Evolutionary conservation across 2,329 filamentous ascomycete species (phyloP).

Genomic region (Alternaria incomplexa): DNA sequence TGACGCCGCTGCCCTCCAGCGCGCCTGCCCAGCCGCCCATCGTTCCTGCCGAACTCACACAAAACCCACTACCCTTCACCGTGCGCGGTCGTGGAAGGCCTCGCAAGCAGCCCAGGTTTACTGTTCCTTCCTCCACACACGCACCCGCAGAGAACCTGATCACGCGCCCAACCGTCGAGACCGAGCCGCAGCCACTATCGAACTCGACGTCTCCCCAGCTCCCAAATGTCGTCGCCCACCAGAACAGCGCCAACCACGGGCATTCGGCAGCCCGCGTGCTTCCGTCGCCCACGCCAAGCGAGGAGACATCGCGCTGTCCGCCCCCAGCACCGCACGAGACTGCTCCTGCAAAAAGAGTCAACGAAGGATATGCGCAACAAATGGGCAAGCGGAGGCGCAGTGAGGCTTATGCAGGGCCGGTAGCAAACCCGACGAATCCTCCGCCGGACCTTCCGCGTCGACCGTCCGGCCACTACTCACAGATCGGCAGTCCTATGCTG

Average conservation of each 20-base stretch:
- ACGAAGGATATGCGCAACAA: not conserved
- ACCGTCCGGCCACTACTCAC: constrained; percentile 2
- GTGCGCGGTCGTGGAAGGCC: constrained; percentile 17
- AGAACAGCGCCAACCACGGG: not conserved
- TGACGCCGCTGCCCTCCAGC: constrained; percentile 16
- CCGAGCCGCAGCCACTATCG: constrained; percentile 27
- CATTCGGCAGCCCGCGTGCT: constrained; percentile 50
- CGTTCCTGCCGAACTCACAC: not conserved
- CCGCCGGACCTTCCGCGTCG: not conserved
- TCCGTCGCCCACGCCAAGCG: constrained; percentile 68
- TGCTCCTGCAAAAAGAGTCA: not conserved
- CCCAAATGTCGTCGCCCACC: constrained; percentile 30
- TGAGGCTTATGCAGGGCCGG: not conserved
- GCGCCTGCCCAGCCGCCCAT: not conserved
- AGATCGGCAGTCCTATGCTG: constrained; percentile 6
- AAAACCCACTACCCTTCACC: constrained; percentile 1
- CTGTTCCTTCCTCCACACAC: not conserved
- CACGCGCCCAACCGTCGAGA: constrained; percentile 6
- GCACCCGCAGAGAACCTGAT: not conserved
- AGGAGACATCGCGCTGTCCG: constrained; percentile 51
- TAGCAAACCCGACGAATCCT: not conserved
- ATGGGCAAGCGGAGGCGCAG: not conserved
- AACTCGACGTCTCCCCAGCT: constrained; percentile 46
- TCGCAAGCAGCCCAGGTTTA: constrained; percentile 6
- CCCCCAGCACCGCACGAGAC: not conserved